Base-by-base conservation (phyloP, 106 monocot species). In the Allium fistulosum region DNA sequence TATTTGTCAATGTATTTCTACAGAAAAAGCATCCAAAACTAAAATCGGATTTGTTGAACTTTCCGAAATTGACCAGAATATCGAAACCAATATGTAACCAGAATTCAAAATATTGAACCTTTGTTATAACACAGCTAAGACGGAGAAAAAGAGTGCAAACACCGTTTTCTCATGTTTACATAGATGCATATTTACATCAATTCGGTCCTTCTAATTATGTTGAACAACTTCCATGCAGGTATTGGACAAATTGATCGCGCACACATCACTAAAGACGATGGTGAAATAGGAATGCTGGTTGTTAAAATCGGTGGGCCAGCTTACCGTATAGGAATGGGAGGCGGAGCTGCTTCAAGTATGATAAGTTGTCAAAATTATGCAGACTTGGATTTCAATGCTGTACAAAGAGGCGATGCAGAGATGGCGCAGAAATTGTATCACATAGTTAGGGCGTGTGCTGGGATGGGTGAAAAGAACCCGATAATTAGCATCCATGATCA, bases 261-360 rank as follows among this genome's bases (percentile, higher is more conserved):
- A 6, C 97, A 92, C 27, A 97, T 97, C 65, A 52, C 64, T 12
- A 97, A 97, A 63, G 86, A 68, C 26, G 97, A 97, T 12, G 82
- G 88, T n/a, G 89, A 89, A 62, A 58, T 92, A 11, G 97, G 89
- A 2, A 92, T 97, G 97, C 79, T 97, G 45, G 97, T 97, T 76
- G 92, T 97, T 66, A 97, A 97, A 80, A 87, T 97, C 62, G 97
- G 97, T 45, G 97, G 97, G 12, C 97, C 97, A 1, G 97, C 97
- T 1, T 97, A 92, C 67, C 69, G 97, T 14, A 96, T 96, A 53
- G 97, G 97, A 14, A 97, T 97, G 97, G 97, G 97, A 4, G 97
- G 97, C 59, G 97, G 97, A 58, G 97, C 97, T 55, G 97, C 97
- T 66, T 92, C 92, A 0, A 97, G 97, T 75, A 97, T 97, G 97